These are phyloP conservation scores for Dendrobium catenatum DNA, from an alignment of 106 monocot species.

Conservation along the genomic window DNA sequence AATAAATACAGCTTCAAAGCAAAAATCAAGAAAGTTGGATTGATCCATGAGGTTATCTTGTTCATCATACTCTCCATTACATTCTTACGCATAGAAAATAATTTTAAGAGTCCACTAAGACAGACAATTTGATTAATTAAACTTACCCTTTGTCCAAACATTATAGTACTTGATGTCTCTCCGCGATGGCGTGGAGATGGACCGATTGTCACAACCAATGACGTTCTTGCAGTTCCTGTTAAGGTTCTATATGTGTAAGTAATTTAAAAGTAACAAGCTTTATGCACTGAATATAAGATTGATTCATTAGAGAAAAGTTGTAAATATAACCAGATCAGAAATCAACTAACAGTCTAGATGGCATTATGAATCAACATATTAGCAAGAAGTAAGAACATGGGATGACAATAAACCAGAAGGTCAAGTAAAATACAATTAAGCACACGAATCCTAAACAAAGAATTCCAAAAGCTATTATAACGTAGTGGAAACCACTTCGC, in stretches of 20 bases:
- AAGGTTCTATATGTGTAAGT: conserved; percentile 1
- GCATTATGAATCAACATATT: not conserved
- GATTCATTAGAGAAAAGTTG: not conserved
- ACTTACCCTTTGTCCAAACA: conserved; percentile 99
- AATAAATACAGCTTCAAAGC: no score
- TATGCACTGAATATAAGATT: not conserved
- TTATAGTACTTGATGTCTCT: conserved; percentile 95
- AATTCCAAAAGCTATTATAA: not conserved
- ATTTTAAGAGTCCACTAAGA: not conserved
- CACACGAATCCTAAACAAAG: not conserved
- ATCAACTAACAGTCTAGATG: not conserved
- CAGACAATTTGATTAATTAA: not conserved
- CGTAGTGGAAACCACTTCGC: not conserved
- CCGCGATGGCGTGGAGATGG: conserved; percentile 97
- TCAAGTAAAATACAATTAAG: not conserved
- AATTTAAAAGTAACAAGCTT: not conserved
- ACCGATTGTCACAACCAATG: conserved; percentile 92
- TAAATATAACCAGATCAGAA: not conserved
- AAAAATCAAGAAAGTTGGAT: no score
- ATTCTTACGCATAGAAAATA: not conserved
- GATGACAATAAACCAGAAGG: not conserved
- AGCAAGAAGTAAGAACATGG: not conserved
- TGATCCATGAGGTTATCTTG: no score
- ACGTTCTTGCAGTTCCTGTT: conserved; percentile 92
- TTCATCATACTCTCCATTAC: no score